Conservation (phyloP, 345 rosid species). For the Noccaea bulbosa region DNA sequence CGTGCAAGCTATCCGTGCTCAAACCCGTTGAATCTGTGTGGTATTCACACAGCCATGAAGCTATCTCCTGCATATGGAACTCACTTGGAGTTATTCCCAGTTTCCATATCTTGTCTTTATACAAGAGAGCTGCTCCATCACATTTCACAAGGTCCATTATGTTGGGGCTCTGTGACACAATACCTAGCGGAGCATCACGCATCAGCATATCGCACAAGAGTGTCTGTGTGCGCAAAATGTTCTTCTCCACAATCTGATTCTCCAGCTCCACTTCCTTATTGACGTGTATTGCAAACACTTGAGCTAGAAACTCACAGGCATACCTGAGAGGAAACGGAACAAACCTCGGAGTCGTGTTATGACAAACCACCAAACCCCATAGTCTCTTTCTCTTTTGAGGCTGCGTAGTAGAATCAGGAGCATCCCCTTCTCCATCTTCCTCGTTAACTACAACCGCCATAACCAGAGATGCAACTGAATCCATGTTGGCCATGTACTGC, state of each 20-base stretch:
- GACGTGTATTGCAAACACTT: slow-evolving; percentile 93
- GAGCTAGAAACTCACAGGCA: slow-evolving; percentile 95
- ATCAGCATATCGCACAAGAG: slow-evolving; percentile 93
- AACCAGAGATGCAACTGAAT: slow-evolving; percentile 89
- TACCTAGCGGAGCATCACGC: slow-evolving; percentile 95
- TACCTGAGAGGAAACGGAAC: slow-evolving; percentile 96
- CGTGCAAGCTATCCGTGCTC: slow-evolving; percentile 90
- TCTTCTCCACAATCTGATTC: slow-evolving; percentile 84
- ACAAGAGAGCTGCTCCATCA: slow-evolving; percentile 89
- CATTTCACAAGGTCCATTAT: slow-evolving; percentile 92
- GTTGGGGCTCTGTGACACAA: slow-evolving; percentile 83
- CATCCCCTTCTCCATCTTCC: slow-evolving; percentile 64
- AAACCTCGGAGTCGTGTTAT: slow-evolving; percentile 81
- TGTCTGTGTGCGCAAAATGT: slow-evolving; percentile 86
- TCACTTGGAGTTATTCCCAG: slow-evolving; percentile 80
- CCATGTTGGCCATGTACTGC: slow-evolving; percentile 96
- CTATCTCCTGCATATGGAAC: slow-evolving; percentile 66
- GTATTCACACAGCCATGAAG: slow-evolving; percentile 71
- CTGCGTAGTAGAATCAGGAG: slow-evolving; percentile 50
- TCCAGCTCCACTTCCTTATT: slow-evolving; percentile 86
- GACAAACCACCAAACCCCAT: slow-evolving; percentile 98
- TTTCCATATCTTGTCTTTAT: slow-evolving; percentile 71
- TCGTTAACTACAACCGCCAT: slow-evolving; percentile 96
- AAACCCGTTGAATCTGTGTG: slow-evolving; percentile 94
- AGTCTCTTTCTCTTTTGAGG: slow-evolving; percentile 84